phyloP scores from a whole-genome alignment of 2,329 filamentous ascomycete genomes.

The Penicillium sp. region DNA sequence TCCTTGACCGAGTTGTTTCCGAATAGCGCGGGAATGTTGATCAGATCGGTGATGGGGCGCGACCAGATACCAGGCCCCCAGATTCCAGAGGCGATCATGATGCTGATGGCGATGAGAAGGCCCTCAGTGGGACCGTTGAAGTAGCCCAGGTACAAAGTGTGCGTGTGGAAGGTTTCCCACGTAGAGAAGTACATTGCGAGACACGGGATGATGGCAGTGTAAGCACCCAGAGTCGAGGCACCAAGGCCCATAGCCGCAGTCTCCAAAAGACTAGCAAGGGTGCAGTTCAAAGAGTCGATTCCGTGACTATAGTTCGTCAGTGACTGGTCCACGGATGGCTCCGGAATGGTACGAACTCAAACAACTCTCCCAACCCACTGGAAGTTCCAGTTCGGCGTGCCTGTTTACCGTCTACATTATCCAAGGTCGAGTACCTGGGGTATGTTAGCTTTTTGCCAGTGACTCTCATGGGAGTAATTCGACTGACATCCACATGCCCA shows the following conservation, averaged over 20 bases:
- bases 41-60: slow-evolving; percentile 63
- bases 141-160: slow-evolving; percentile 91
- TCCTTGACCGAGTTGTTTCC: slow-evolving; percentile 74
- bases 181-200: slow-evolving; percentile 99
- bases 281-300: slow-evolving; percentile 97
- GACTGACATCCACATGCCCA: slow-evolving; percentile 85
- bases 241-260: slow-evolving; percentile 91
- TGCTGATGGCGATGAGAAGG: slow-evolving; percentile 74
- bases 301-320: slow-evolving; percentile 60
- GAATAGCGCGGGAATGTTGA: slow-evolving; percentile 62
- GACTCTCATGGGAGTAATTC: neutral
- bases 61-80: slow-evolving; percentile 88
- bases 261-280: slow-evolving; percentile 82
- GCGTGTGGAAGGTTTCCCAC: slow-evolving; percentile 98
- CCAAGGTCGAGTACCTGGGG: slow-evolving; percentile 78
- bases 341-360: slow-evolving; percentile 58
- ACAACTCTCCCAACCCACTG: slow-evolving; percentile 89
- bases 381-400: slow-evolving; percentile 91
- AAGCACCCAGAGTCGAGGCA: slow-evolving; percentile 75
- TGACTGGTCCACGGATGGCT: slow-evolving; percentile 10
- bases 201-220: slow-evolving; percentile 85
- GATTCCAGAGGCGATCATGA: slow-evolving; percentile 83
- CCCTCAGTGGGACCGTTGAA: slow-evolving; percentile 98
- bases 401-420: slow-evolving; percentile 98
- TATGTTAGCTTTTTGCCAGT: slow-evolving; percentile 12